Base-by-base conservation (phyloP, 228 moss, liverwort and hornwort genomes). In the Sphagnum magellanicum region DNA sequence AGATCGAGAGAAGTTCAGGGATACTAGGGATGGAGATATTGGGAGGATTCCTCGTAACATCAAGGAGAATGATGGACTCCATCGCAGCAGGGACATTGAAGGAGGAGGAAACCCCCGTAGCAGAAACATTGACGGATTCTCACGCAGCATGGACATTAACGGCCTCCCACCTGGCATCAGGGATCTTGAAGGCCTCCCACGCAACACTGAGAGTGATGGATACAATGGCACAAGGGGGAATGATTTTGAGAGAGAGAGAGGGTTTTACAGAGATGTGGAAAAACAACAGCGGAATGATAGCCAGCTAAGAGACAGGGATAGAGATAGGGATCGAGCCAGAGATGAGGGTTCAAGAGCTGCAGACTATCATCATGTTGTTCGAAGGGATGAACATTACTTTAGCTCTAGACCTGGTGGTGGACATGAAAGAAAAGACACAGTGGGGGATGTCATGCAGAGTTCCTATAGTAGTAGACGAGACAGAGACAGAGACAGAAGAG, bases 181-280 rank as follows among this genome's bases (percentile, higher is more conserved):
- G 32, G 32, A 32, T 32, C 3, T 32, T 32, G 32, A 32, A 32
- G 32, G 32, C 32, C 32, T 32, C 32, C 32, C 32, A 32, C 32
- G 32, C 32, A 32, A 32, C 32, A 32, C 32, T 32, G 32, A 32
- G 32, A 32, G 32, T 32, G 32, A 32, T 32, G 32, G 32, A 32
- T 32, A 32, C 32, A 32, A 32, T 32, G 32, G 32, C 67, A 61
- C 16, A 12, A 71, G 68, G 70, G 63, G 63, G 66, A 75, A 73
- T 70, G 75, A 51, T 51, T 75, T 16, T 14, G 68, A 80, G 6
- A 72, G 77, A n/a, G 79, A 79, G 32, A 69, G 58, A 73, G 79
- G 63, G 0, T 58, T 51, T 49, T 58, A 69, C 14, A 73, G 68
- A 68, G 73, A 79, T 13, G 10, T 16, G n/a, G 72, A 72, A 60